Evolutionary conservation across 345 rosid genomes (phyloP).

Genomic region (Boechera retrofracta): DNA sequence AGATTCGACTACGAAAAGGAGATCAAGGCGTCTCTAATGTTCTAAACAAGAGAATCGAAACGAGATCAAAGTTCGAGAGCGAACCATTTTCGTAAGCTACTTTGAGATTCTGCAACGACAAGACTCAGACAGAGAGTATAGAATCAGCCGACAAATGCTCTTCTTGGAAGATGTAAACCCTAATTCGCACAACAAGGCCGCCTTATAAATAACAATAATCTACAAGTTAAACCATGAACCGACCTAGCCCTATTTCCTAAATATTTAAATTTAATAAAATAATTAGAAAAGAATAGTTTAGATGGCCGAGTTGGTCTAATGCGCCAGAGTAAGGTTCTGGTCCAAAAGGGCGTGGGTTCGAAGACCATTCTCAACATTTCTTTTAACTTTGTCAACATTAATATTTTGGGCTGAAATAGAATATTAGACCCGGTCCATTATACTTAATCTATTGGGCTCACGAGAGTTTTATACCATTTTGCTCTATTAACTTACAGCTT

Average conservation of each 20-base stretch:
- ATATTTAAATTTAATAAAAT: too few relatives aligned
- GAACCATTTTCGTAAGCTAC: conserved; percentile 34
- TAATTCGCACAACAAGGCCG: background rate
- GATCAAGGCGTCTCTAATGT: background rate
- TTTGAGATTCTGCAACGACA: background rate
- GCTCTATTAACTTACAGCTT: too few relatives aligned
- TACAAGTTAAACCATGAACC: background rate
- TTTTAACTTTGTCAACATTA: background rate
- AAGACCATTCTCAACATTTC: conserved; percentile 60
- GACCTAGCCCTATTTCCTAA: background rate
- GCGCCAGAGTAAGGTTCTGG: conserved; percentile 99
- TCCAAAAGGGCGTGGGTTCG: conserved; percentile 98
- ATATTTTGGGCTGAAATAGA: background rate
- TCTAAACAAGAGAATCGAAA: background rate
- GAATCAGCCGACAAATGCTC: conserved; percentile 33
- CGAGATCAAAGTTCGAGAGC: conserved; percentile 9
- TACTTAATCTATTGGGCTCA: background rate
- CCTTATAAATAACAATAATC: conserved; percentile 11
- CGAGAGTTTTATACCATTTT: too few relatives aligned
- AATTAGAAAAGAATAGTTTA: conserved; percentile 40
- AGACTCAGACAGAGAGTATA: background rate
- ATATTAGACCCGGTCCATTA: background rate
- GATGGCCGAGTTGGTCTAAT: conserved; percentile 96
- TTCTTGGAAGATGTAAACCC: conserved; percentile 6
- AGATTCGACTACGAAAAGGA: background rate